Percentiles rank a stretch among this genome's conserved stretches.
phyloP scores from a whole-genome alignment of 23 red algal species.

The Gracilaria caudata region DNA sequence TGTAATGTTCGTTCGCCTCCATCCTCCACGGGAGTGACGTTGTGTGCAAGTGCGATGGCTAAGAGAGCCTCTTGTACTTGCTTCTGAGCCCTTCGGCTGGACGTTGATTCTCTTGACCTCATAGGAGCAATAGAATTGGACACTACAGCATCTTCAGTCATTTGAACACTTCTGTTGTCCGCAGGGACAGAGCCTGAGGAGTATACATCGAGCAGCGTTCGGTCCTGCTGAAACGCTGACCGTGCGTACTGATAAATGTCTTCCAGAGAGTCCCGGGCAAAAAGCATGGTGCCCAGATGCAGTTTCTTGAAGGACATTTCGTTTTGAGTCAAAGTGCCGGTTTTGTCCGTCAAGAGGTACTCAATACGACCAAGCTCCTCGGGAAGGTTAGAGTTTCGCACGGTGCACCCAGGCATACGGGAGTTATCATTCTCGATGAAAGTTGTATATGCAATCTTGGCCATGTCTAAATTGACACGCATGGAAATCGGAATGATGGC shows the following conservation, averaged over 20 bases:
- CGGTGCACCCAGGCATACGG: conserved; percentile 77
- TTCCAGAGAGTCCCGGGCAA: conserved; percentile 83
- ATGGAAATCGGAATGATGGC: conserved; percentile 98
- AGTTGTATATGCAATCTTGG: conserved; percentile 84
- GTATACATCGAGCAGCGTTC: conserved; percentile 17
- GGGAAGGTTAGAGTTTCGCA: conserved; percentile 90
- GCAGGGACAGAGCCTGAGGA: conserved; percentile 22
- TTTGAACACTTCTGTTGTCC: conserved; percentile 34
- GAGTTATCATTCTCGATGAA: conserved; percentile 82
- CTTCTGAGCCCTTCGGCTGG: conserved; percentile 39
- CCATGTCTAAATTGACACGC: conserved; percentile 97
- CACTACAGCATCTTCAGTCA: conserved; percentile 47
- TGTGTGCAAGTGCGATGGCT: conserved; percentile 94
- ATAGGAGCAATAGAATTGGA: not conserved
- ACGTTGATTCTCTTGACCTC: conserved; percentile 7
- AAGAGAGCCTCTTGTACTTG: conserved; percentile 88
- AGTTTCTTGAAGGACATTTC: conserved; percentile 99
- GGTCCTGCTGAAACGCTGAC: conserved; percentile 67
- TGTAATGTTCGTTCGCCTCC: conserved; percentile 54
- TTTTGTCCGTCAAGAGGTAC: conserved; percentile 95
- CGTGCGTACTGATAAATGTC: conserved; percentile 79
- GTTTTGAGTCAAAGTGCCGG: conserved; percentile 95
- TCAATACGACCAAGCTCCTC: conserved; percentile 97
- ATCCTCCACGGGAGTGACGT: conserved; percentile 93
- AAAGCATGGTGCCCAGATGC: conserved; percentile 89